A percentile compares a stretch with the other conserved stretches of the same genome.
These are phyloP conservation scores for Entomortierella beljakovae DNA, from an alignment of 192 early-diverging fungal genomes.

Conservation along the genomic window DNA sequence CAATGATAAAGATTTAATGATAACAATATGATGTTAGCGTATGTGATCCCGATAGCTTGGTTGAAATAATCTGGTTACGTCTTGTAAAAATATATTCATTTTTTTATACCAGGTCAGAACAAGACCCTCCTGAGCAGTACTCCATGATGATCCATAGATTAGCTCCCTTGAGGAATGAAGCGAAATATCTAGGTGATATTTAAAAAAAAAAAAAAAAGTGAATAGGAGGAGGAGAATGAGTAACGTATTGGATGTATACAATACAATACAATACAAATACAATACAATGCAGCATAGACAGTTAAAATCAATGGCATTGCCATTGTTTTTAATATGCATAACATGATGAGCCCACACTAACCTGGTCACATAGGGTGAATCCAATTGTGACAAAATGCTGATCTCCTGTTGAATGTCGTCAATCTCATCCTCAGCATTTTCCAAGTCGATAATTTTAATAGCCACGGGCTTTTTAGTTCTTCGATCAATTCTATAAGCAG, in stretches of 20 bases:
- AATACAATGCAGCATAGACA: too few relatives aligned
- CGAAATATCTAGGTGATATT: conserved; percentile 83
- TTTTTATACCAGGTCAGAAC: conserved; percentile 84
- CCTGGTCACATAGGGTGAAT: conserved; percentile 88
- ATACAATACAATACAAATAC: too few relatives aligned
- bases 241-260: too few relatives aligned
- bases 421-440: conserved; percentile 97
- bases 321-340: neutral
- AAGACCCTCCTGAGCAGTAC: conserved; percentile 95
- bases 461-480: conserved; percentile 82
- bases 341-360: neutral
- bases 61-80: neutral
- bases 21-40: neutral
- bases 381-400: conserved; percentile 92
- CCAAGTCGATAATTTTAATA: conserved; percentile 98
- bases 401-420: conserved; percentile 99
- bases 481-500: conserved; percentile 67
- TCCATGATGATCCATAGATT: conserved; percentile 99
- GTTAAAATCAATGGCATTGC: too few relatives aligned
- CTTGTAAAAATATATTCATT: neutral
- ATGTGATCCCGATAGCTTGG: neutral
- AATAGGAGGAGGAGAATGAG: too few relatives aligned
- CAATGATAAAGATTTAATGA: neutral
- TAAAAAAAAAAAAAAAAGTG: conserved; percentile 4
- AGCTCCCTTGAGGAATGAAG: conserved; percentile 89